Evolutionary conservation across 2,329 filamentous ascomycete species (phyloP).

Genomic region (Stachybotrys chlorohalonatus): DNA sequence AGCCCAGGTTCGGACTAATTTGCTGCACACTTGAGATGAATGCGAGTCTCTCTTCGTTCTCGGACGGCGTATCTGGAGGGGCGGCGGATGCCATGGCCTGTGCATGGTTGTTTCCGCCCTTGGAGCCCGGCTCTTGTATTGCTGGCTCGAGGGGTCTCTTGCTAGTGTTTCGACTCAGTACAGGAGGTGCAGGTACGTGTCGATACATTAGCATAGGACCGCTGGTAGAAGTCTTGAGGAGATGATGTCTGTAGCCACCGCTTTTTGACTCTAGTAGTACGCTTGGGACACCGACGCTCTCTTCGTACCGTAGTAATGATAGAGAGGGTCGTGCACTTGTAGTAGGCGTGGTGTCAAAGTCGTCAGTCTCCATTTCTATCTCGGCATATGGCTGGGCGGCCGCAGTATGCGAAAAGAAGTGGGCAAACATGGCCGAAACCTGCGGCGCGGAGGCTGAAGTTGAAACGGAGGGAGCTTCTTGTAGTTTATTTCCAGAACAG

Average conservation of each 20-base stretch:
- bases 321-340: conserved; percentile 19
- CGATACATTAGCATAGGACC: conserved; percentile 9
- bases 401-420: conserved; percentile 12
- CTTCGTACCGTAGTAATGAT: conserved; percentile 8
- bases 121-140: not conserved
- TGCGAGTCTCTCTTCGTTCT: too few relatives aligned
- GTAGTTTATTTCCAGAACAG: not conserved
- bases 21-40: too few relatives aligned
- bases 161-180: conserved; percentile 3
- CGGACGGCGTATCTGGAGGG: too few relatives aligned
- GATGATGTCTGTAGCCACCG: conserved; percentile 8
- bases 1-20: too few relatives aligned
- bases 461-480: not conserved
- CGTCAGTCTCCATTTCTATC: conserved; percentile 10
- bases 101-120: not conserved
- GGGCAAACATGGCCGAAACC: conserved; percentile 11
- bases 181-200: conserved; percentile 9
- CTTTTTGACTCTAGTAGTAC: conserved; percentile 3
- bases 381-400: conserved; percentile 9
- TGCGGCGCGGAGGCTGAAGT: not conserved
- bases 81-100: not conserved
- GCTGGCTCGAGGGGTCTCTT: not conserved
- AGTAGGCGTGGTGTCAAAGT: conserved; percentile 23
- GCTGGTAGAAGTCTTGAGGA: conserved; percentile 13
- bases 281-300: conserved; percentile 1